Conservation (phyloP, 2,329 filamentous ascomycete genomes). For the Fusarium phyllophilum region DNA sequence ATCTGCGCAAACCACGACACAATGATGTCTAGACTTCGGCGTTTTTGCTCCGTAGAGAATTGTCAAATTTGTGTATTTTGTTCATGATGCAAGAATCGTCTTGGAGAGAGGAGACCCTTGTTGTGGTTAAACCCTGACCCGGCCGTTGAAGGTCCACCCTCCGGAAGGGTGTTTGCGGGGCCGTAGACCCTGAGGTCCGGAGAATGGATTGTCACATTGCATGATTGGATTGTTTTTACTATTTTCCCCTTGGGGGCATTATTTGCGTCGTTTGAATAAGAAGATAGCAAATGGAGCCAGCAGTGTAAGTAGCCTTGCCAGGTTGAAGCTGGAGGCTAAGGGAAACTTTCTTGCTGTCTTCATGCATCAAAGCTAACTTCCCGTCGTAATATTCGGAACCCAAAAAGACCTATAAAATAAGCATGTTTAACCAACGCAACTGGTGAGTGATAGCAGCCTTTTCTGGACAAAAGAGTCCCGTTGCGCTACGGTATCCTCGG, state of each 20-base stretch:
- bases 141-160: conserved; percentile 29
- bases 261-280: not conserved
- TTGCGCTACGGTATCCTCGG: not conserved
- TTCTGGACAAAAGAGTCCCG: not conserved
- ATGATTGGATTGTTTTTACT: not conserved
- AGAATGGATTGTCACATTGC: conserved; percentile 10
- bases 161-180: conserved; percentile 27
- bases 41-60: not conserved
- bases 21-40: not conserved
- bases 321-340: not conserved
- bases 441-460: not conserved
- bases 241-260: not conserved
- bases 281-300: not conserved
- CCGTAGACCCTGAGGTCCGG: conserved; percentile 26
- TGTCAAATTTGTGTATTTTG: not conserved
- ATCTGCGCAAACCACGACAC: conserved; percentile 3
- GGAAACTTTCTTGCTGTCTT: not conserved
- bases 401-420: not conserved
- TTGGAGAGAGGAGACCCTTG: not conserved
- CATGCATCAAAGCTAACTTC: not conserved
- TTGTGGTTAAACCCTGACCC: conserved; percentile 12
- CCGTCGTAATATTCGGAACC: not conserved
- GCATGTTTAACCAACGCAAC: not conserved
- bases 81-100: conserved; percentile 20
- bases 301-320: too few relatives aligned